phyloP scores from a whole-genome alignment of 345 rosid species.

The Trapa bicornis region DNA sequence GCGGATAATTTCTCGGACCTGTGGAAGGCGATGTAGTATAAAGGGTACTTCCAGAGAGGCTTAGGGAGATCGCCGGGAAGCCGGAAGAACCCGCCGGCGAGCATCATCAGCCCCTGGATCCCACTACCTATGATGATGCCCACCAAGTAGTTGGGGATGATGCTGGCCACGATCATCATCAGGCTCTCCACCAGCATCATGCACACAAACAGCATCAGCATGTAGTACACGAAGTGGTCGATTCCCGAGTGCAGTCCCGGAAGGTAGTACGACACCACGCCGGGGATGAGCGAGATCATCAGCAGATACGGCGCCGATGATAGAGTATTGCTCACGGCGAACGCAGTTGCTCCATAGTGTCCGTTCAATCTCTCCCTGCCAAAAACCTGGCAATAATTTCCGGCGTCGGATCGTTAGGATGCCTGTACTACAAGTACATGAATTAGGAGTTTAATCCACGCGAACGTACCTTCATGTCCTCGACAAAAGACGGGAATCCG shows the following conservation, averaged over 20 bases:
- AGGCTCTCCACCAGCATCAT: conserved; percentile 5
- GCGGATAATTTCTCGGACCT: not conserved
- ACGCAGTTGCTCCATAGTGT: conserved; percentile 31
- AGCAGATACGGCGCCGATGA: conserved; percentile 28
- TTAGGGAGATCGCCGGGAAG: conserved; percentile 5
- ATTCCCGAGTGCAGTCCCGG: conserved; percentile 20
- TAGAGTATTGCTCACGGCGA: conserved; percentile 26
- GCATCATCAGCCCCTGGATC: conserved; percentile 5
- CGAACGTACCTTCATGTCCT: conserved; percentile 37
- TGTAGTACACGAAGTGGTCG: conserved; percentile 24
- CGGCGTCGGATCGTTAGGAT: no score
- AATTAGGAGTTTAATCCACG: no score
- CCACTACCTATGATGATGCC: conserved; percentile 2
- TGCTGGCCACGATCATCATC: conserved; percentile 3
- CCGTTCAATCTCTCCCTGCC: conserved; percentile 44
- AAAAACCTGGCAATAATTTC: conserved; percentile 20
- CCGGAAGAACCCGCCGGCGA: conserved; percentile 5
- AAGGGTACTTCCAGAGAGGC: conserved; percentile 12
- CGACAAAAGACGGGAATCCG: conserved; percentile 50
- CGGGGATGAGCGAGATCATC: conserved; percentile 25
- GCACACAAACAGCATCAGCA: conserved; percentile 14
- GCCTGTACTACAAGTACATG: no score
- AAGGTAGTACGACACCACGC: conserved; percentile 20
- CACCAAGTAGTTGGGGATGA: conserved; percentile 5
- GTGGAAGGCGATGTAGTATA: conserved; percentile 12